Percentiles rank a stretch among this genome's conserved stretches.
phyloP scores from a whole-genome alignment of 1,284 basidiomycete genomes.

The Agroathelia rolfsii region DNA sequence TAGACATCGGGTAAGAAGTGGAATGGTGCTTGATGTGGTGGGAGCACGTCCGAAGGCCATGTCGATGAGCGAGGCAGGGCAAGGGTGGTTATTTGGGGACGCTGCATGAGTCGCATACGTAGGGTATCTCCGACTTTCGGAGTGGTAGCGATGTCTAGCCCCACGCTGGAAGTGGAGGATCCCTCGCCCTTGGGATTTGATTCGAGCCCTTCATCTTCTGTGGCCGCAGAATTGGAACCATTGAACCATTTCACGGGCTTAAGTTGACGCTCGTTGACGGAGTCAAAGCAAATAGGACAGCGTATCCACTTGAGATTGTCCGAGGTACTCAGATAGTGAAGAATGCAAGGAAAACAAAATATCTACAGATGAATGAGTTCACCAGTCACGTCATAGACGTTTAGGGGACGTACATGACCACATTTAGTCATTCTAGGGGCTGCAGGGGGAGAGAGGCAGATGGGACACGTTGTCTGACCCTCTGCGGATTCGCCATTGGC shows the following conservation, averaged over 20 bases:
- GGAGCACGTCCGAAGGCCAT: slow-evolving; percentile 91
- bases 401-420: slow-evolving; percentile 70
- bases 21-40: slow-evolving; percentile 87
- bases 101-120: slow-evolving; percentile 84
- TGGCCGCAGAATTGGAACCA: slow-evolving; percentile 25
- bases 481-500: slow-evolving; percentile 34
- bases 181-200: slow-evolving; percentile 21
- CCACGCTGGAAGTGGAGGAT: slow-evolving; percentile 36
- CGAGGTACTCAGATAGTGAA: slow-evolving; percentile 84
- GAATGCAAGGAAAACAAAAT: slow-evolving; percentile 84
- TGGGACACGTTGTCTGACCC: slow-evolving; percentile 78
- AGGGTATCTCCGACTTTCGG: slow-evolving; percentile 48
- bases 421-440: slow-evolving; percentile 97
- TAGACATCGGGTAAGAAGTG: slow-evolving; percentile 93
- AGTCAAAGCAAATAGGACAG: slow-evolving; percentile 96
- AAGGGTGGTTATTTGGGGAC: slow-evolving; percentile 92
- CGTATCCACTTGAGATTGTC: slow-evolving; percentile 76
- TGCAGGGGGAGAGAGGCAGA: slow-evolving; percentile 86
- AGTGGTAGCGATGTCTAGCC: slow-evolving; percentile 17
- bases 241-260: slow-evolving; percentile 87
- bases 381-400: slow-evolving; percentile 10
- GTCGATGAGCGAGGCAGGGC: slow-evolving; percentile 85
- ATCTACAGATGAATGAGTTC: slow-evolving; percentile 36
- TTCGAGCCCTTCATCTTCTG: slow-evolving; percentile 33
- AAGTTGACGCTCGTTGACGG: slow-evolving; percentile 83